Conservation (phyloP, 2,329 filamentous ascomycete genomes). For the Phoma sp. region DNA sequence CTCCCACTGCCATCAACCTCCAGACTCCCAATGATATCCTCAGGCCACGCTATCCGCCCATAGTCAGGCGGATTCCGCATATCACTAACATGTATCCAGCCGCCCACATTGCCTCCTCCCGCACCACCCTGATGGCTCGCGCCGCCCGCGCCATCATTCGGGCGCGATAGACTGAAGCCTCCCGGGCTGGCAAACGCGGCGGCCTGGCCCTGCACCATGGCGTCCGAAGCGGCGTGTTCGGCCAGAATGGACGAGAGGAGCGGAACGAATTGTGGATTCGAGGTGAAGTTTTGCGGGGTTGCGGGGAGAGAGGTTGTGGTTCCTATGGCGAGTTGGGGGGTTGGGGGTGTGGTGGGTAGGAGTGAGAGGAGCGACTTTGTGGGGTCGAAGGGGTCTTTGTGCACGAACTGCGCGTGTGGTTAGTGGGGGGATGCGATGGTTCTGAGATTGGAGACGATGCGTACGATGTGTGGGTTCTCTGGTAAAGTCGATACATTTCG, state of each 20-base stretch:
- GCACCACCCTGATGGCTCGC: conserved; percentile 65
- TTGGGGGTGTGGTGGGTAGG: conserved; percentile 62
- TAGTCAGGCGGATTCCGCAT: conserved; percentile 66
- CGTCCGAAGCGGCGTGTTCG: conserved; percentile 62
- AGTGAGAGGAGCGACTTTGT: conserved; percentile 60
- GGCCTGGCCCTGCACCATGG: conserved; percentile 64
- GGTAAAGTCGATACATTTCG: conserved; percentile 49
- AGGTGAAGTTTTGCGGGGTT: conserved; percentile 61
- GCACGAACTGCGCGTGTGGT: conserved; percentile 54
- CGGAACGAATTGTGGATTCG: conserved; percentile 63
- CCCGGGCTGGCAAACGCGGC: conserved; percentile 65
- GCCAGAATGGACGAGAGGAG: conserved; percentile 64
- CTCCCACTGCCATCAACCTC: conserved; percentile 65
- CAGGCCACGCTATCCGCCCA: conserved; percentile 69
- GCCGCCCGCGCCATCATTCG: conserved; percentile 58
- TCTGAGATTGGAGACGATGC: neutral
- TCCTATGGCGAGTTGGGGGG: conserved; percentile 61
- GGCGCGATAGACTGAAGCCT: conserved; percentile 58
- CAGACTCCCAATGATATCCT: conserved; percentile 70
- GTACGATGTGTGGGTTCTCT: conserved; percentile 53
- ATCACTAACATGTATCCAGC: conserved; percentile 70
- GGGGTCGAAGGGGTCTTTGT: conserved; percentile 51
- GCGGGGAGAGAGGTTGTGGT: conserved; percentile 61
- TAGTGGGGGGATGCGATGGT: neutral
- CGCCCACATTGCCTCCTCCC: conserved; percentile 64